Conservation (phyloP, 192 early-diverging fungal species). For the Dimargaris xerosporica region DNA sequence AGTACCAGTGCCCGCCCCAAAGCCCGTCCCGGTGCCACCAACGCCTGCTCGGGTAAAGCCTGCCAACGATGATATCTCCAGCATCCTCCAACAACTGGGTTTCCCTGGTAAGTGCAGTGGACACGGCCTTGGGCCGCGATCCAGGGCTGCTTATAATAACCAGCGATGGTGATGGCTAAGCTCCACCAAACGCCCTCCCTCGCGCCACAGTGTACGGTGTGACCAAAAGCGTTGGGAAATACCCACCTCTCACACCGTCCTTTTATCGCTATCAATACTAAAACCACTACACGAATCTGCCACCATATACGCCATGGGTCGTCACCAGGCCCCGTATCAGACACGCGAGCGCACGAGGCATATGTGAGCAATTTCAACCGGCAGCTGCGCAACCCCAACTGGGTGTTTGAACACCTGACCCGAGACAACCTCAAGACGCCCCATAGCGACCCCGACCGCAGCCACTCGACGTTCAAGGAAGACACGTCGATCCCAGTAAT, state of each 20-base stretch:
- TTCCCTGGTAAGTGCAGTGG: background rate
- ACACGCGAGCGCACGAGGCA: constrained; percentile 45
- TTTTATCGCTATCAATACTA: too few relatives aligned
- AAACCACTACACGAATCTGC: too few relatives aligned
- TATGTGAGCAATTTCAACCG: constrained; percentile 70
- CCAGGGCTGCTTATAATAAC: too few relatives aligned
- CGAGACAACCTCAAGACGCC: constrained; percentile 30
- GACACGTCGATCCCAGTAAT: constrained; percentile 49
- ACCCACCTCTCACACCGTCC: too few relatives aligned
- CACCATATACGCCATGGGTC: too few relatives aligned
- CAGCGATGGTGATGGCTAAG: too few relatives aligned
- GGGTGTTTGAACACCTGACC: constrained; percentile 56
- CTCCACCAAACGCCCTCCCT: too few relatives aligned
- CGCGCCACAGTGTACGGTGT: too few relatives aligned
- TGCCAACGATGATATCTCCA: background rate
- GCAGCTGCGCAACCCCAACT: constrained; percentile 53
- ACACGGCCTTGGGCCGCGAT: background rate
- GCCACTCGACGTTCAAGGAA: constrained; percentile 63
- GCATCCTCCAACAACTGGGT: background rate
- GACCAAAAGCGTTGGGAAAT: too few relatives aligned
- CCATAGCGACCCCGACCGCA: constrained; percentile 31
- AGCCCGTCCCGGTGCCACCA: constrained; percentile 19
- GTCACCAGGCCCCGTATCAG: constrained; percentile 54
- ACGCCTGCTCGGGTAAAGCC: constrained; percentile 22
- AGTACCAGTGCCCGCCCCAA: background rate